These are phyloP conservation scores for Sarcodon sp. DNA, from an alignment of 768 basidiomycete species.

Conservation along the genomic window DNA sequence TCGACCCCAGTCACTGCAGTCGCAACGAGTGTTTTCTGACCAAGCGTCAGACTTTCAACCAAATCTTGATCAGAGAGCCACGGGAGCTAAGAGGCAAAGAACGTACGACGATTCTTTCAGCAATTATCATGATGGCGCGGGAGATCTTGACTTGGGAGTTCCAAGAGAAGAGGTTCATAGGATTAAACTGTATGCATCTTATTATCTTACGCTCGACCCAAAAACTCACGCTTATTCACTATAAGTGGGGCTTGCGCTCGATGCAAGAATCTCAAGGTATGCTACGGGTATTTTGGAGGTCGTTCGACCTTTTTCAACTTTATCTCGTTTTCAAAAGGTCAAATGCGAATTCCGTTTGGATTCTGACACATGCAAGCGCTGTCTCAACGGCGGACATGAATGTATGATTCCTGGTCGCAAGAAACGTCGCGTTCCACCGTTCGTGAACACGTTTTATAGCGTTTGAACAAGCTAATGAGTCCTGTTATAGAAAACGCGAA, in stretches of 20 bases:
- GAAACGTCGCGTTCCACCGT: constrained; percentile 72
- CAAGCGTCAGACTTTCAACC: too few relatives aligned
- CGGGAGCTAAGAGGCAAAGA: too few relatives aligned
- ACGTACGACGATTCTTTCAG: too few relatives aligned
- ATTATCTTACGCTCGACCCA: too few relatives aligned
- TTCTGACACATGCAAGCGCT: constrained; percentile 65
- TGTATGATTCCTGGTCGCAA: constrained; percentile 79
- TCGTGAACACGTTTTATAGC: constrained; percentile 15
- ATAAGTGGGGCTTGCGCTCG: constrained; percentile 49
- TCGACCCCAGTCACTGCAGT: too few relatives aligned
- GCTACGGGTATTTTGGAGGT: constrained; percentile 1
- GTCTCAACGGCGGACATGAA: constrained; percentile 55
- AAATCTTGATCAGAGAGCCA: too few relatives aligned
- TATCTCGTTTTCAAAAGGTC: constrained; percentile 30
- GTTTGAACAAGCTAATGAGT: background rate
- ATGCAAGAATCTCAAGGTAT: constrained; percentile 47
- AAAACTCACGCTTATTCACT: too few relatives aligned
- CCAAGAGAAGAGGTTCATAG: too few relatives aligned
- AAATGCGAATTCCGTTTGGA: constrained; percentile 67
- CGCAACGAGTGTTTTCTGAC: too few relatives aligned
- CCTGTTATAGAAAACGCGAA: constrained; percentile 54
- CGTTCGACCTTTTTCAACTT: too few relatives aligned
- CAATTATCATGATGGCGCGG: background rate
- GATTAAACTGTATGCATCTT: too few relatives aligned
- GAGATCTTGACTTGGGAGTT: too few relatives aligned